phyloP scores from a whole-genome alignment of 2,329 filamentous ascomycete genomes.

The Cylindrodendrum hubeiense region DNA sequence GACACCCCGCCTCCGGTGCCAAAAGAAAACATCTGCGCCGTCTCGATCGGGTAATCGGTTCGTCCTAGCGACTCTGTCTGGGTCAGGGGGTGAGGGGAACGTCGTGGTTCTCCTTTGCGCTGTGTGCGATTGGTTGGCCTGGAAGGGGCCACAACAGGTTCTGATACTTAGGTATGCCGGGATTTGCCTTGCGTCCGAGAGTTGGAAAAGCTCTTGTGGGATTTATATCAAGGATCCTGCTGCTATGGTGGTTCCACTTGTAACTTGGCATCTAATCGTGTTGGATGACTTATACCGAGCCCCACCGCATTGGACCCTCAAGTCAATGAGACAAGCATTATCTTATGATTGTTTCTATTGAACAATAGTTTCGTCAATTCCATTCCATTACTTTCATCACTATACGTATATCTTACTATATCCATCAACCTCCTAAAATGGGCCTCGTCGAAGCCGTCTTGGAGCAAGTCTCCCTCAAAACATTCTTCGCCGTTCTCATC shows the following conservation, averaged over 20 bases:
- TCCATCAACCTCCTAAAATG: slow-evolving; percentile 50
- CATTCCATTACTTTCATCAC: not conserved
- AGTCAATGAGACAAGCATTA: not conserved
- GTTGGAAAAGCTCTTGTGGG: not conserved
- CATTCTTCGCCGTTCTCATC: slow-evolving; percentile 52
- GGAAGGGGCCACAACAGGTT: not conserved
- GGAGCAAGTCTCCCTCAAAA: slow-evolving; percentile 57
- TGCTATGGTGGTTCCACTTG: not conserved
- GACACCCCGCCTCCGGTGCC: not conserved
- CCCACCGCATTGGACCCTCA: not conserved
- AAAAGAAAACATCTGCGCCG: not conserved
- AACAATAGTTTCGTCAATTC: not conserved
- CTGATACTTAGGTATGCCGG: not conserved
- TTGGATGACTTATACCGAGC: not conserved
- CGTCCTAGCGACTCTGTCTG: slow-evolving; percentile 25
- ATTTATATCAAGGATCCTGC: slow-evolving; percentile 6
- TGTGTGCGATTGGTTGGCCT: slow-evolving; percentile 1
- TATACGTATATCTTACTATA: not conserved
- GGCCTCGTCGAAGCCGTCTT: slow-evolving; percentile 64
- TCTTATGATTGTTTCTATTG: not conserved
- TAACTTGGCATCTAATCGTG: not conserved
- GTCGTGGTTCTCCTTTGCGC: not conserved
- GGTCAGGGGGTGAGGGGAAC: not conserved
- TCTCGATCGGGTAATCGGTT: slow-evolving; percentile 29
- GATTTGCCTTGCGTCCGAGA: not conserved